Evolutionary conservation across 345 rosid species (phyloP).

Genomic region (Dipteronia sinensis): DNA sequence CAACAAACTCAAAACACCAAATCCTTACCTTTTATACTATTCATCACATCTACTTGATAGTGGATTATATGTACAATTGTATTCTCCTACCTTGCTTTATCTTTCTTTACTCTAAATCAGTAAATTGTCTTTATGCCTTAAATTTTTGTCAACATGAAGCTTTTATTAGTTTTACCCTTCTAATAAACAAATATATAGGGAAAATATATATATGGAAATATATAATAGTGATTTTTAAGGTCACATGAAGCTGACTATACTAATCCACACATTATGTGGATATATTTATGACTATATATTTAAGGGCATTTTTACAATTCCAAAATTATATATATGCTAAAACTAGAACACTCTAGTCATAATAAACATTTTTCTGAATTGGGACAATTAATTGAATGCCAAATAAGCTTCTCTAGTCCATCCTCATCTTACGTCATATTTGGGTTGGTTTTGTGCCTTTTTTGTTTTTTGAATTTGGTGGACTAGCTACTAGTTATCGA

Average conservation of each 20-base stretch:
- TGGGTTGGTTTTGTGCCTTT: neutral
- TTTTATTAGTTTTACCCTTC: neutral
- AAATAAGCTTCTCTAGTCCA: slow-evolving; percentile 19
- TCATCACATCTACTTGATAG: too few relatives aligned
- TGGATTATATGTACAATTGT: neutral
- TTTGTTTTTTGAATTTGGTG: neutral
- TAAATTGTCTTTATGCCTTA: neutral
- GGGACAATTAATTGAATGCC: slow-evolving; percentile 6
- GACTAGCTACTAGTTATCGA: slow-evolving; percentile 7
- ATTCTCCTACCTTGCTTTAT: neutral
- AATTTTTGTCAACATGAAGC: neutral
- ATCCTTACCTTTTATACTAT: neutral
- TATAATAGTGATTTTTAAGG: too few relatives aligned
- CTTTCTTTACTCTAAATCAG: neutral
- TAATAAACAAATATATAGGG: neutral
- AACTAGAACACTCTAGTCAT: neutral
- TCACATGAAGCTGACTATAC: neutral
- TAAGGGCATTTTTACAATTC: neutral
- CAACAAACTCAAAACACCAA: slow-evolving; percentile 9
- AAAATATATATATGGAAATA: too few relatives aligned
- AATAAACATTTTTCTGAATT: neutral
- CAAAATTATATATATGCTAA: neutral
- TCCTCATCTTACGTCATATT: neutral
- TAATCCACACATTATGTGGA: neutral
- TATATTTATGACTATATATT: too few relatives aligned